Base-by-base conservation (phyloP, 805 yeast genomes). In the Millerozyma miso region DNA sequence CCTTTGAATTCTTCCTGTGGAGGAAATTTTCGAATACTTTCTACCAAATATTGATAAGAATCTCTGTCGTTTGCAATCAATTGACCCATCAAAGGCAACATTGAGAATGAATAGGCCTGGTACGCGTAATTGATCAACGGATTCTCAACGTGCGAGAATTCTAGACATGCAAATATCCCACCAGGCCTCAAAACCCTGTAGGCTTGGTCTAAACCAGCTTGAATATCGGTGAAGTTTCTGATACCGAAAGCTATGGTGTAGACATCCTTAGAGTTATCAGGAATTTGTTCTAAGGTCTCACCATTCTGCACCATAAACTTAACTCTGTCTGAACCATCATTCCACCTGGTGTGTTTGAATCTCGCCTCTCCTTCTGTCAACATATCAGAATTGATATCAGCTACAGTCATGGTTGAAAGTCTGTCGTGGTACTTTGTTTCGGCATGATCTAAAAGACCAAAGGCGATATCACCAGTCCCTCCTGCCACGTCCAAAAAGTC, bases 391-490 rank as follows among this genome's bases (percentile, higher is more conserved):
- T 93, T 93, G 66, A 93, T 93, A 65, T 93, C 99, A 3, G 88
- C 95, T 38, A 93, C 80, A 6, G 90, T 88, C 93, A 93, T 93
- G 19, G 82, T 80, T 29, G 88, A 80, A 47, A 73, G 71, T 32
- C 65, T 74, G 66, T 93, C 99, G 44, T 85, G 83, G 59, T 81
- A 88, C 48, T 81, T 79, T 33, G 72, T 65, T 49, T 83, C 81
- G 7, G 98, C 98, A 65, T 93, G 96, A 56, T 89, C 96, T 48
- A 93, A 72, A 49, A 93, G 75, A 2, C 99, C 95, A 66, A 88
- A 88, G 1, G 99, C 99, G 65, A 93, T 91, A 59, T 93, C 99
- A 37, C 99, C 99, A 8, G 98, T 88, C 18, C 99, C 99, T 46
- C 99, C 99, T 19, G 99, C 99, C 44, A 93, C 98, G 64, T 93